Evolutionary conservation across 768 basidiomycete species (phyloP).

Genomic region (Coprinopsis strossmayeri): DNA sequence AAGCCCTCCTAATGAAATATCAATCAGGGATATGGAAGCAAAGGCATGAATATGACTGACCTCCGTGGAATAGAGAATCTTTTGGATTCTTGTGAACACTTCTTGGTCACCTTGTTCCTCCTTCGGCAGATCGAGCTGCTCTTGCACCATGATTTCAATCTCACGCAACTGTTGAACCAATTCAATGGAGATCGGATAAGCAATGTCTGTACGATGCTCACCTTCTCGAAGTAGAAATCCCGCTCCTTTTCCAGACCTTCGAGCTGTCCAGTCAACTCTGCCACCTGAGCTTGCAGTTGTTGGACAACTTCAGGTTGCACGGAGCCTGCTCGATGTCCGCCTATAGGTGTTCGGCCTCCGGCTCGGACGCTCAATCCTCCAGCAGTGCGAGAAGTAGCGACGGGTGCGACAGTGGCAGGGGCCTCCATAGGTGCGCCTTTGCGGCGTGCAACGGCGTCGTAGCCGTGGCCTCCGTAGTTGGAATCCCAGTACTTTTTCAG

Average conservation of each 20-base stretch:
- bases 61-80: constrained; percentile 93
- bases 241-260: constrained; percentile 95
- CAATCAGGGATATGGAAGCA: not conserved
- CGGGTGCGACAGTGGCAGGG: constrained; percentile 73
- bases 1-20: constrained; percentile 69
- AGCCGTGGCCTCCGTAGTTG: constrained; percentile 81
- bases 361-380: constrained; percentile 31
- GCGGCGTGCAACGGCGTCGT: constrained; percentile 79
- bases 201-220: constrained; percentile 25
- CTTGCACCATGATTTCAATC: constrained; percentile 91
- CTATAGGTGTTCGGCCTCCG: constrained; percentile 68
- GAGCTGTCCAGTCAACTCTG: constrained; percentile 74
- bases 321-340: constrained; percentile 61
- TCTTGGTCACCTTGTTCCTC: constrained; percentile 49
- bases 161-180: constrained; percentile 65
- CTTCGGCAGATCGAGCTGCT: constrained; percentile 61
- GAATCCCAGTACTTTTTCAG: constrained; percentile 93
- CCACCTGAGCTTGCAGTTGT: constrained; percentile 67
- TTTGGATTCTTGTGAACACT: constrained; percentile 74
- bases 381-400: constrained; percentile 34
- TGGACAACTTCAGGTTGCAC: constrained; percentile 63
- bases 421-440: constrained; percentile 72
- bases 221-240: constrained; percentile 98
- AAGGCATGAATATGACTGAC: constrained; percentile 33
- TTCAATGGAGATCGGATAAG: not conserved